Evolutionary conservation across 495 filamentous ascomycete species (phyloP).

Genomic region (Haplographium delicatum): DNA sequence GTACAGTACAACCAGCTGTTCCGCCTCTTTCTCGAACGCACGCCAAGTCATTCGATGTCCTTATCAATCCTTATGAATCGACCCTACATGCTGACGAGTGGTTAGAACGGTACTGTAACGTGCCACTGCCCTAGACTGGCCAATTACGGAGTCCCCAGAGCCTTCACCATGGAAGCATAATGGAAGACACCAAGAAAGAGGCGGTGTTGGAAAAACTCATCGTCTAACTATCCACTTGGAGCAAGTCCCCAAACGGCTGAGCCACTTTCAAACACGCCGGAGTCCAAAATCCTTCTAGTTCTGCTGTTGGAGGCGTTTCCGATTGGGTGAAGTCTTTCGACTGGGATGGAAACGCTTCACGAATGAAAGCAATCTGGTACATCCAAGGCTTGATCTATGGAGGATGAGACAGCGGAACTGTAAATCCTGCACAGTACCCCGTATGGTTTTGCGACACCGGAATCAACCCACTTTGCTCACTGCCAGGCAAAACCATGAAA

Average conservation of each 20-base stretch:
- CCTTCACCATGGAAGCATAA: slow-evolving; percentile 10
- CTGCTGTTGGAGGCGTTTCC: not conserved
- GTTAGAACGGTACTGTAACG: too few species aligned
- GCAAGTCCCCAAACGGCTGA: not conserved
- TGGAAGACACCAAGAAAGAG: slow-evolving; percentile 20
- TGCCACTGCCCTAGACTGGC: too few species aligned
- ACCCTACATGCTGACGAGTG: too few species aligned
- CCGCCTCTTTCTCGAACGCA: too few species aligned
- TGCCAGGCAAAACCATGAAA: too few species aligned
- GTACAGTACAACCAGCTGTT: too few species aligned
- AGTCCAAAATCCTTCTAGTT: not conserved
- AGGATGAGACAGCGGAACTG: too few species aligned
- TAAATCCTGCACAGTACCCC: too few species aligned
- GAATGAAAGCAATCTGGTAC: not conserved
- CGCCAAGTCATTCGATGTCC: too few species aligned
- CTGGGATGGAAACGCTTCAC: not conserved
- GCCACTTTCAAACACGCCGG: not conserved
- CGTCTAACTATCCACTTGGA: slow-evolving; percentile 2
- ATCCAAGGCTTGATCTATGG: not conserved
- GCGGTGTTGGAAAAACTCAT: not conserved
- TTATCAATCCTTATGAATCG: too few species aligned
- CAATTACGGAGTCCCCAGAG: not conserved
- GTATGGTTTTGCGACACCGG: too few species aligned
- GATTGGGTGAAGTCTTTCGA: not conserved
- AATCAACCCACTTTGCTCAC: too few species aligned